Evolutionary conservation across 1,284 basidiomycete species (phyloP).

Genomic region (Boletus semigastroideus): DNA sequence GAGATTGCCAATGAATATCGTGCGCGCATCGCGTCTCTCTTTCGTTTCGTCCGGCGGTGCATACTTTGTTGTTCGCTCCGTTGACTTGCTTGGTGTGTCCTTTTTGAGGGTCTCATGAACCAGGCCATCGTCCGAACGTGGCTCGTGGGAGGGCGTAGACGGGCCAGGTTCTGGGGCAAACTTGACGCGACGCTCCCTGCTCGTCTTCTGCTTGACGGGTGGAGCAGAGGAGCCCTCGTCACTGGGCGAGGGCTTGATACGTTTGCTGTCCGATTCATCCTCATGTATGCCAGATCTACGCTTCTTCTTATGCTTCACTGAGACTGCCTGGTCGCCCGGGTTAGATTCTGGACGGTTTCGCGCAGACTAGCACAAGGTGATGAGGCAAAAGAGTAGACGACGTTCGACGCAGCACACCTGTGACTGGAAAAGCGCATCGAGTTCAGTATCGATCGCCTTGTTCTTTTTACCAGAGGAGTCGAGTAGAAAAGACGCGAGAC

Average conservation of each 20-base stretch:
- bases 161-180: conserved; percentile 27
- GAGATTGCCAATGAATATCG: conserved; percentile 94
- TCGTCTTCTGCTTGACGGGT: conserved; percentile 22
- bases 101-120: conserved; percentile 39
- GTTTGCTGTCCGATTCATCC: conserved; percentile 26
- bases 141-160: conserved; percentile 16
- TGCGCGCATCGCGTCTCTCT: conserved; percentile 74
- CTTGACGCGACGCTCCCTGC: conserved; percentile 17
- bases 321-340: not conserved
- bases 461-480: conserved; percentile 23
- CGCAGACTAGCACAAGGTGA: conserved; percentile 11
- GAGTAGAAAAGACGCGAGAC: conserved; percentile 29
- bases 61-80: conserved; percentile 38
- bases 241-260: conserved; percentile 15
- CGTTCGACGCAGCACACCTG: conserved; percentile 14
- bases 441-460: conserved; percentile 25
- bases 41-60: conserved; percentile 67
- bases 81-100: conserved; percentile 10
- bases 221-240: conserved; percentile 10
- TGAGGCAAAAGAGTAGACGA: not conserved
- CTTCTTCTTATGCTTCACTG: conserved; percentile 17
- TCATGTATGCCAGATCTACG: conserved; percentile 15
- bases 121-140: conserved; percentile 17
- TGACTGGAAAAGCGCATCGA: conserved; percentile 28
- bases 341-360: conserved; percentile 4